Percentiles rank a stretch among this genome's conserved stretches.
Evolutionary conservation across 768 basidiomycete genomes (phyloP).

Genomic region (Hygrophorus pudorinus): DNA sequence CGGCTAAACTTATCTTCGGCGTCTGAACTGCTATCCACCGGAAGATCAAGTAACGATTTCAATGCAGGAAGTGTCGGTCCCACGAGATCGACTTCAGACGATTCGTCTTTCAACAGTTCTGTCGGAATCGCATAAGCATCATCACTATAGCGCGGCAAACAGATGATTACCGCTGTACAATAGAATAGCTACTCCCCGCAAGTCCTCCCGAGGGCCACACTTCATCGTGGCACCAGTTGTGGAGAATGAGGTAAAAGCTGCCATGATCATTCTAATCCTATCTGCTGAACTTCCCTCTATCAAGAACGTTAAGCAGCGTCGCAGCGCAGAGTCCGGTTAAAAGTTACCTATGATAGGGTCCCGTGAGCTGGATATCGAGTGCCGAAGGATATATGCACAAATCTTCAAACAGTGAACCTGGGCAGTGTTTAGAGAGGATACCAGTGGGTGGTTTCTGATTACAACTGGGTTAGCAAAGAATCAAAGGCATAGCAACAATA

Average conservation of each 20-base stretch:
- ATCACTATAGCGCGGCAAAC: background rate
- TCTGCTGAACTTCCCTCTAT: constrained; percentile 46
- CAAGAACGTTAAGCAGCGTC: constrained; percentile 6
- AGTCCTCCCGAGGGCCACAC: constrained; percentile 54
- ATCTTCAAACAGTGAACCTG: constrained; percentile 71
- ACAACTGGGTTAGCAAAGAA: background rate
- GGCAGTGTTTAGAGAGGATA: constrained; percentile 32
- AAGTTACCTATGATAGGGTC: constrained; percentile 40
- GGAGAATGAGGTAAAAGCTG: constrained; percentile 52
- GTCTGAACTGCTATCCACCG: constrained; percentile 27
- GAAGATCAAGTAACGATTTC: constrained; percentile 60
- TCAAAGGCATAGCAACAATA: constrained; percentile 1
- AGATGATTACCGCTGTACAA: constrained; percentile 59
- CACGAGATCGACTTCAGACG: constrained; percentile 66
- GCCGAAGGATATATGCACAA: constrained; percentile 70
- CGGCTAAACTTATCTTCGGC: constrained; percentile 45
- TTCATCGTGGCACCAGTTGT: constrained; percentile 42
- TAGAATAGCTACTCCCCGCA: constrained; percentile 68
- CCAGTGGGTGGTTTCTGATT: background rate
- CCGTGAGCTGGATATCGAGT: constrained; percentile 50
- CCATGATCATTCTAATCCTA: constrained; percentile 53
- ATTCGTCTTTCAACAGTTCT: constrained; percentile 85
- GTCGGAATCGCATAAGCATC: constrained; percentile 1
- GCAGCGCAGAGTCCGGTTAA: background rate
- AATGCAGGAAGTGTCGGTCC: constrained; percentile 74